A percentile compares a stretch with the other conserved stretches of the same genome.
Evolutionary conservation across 371 early-diverging fungal species (phyloP).

Genomic region (Lichtheimia ramosa): DNA sequence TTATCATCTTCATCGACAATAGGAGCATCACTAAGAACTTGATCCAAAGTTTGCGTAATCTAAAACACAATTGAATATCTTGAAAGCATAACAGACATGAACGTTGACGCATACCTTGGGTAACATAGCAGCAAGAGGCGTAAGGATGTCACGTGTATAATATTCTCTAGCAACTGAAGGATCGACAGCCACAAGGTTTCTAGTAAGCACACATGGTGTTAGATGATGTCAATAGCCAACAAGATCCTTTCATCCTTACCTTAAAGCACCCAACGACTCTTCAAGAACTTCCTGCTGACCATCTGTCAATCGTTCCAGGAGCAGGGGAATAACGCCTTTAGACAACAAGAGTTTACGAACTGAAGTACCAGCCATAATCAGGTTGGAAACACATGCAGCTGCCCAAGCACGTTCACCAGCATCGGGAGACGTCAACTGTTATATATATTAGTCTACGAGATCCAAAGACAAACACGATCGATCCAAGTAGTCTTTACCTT

Average conservation of each 20-base stretch:
- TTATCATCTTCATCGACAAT: slow-evolving; percentile 43
- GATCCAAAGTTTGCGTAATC: slow-evolving; percentile 45
- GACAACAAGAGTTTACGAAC: slow-evolving; percentile 73
- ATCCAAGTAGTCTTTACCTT: slow-evolving; percentile 42
- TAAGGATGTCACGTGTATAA: slow-evolving; percentile 65
- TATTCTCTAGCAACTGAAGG: slow-evolving; percentile 69
- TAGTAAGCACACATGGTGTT: slow-evolving; percentile 8
- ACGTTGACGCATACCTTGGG: slow-evolving; percentile 22
- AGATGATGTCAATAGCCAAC: too few species aligned
- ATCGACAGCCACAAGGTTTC: slow-evolving; percentile 64
- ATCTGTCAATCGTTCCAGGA: slow-evolving; percentile 76
- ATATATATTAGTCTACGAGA: too few species aligned
- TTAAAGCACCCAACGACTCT: slow-evolving; percentile 77
- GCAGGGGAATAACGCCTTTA: slow-evolving; percentile 62
- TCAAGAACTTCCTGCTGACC: slow-evolving; percentile 71
- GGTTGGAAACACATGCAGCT: slow-evolving; percentile 80
- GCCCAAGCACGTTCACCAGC: slow-evolving; percentile 88
- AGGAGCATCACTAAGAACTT: slow-evolving; percentile 50
- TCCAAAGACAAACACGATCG: slow-evolving; percentile 5
- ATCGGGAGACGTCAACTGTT: slow-evolving; percentile 60
- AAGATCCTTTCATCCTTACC: slow-evolving; percentile 25
- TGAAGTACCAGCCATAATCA: slow-evolving; percentile 59
- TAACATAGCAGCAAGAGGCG: slow-evolving; percentile 49
- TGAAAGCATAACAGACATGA: not conserved
- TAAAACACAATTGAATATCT: slow-evolving; percentile 7